A percentile compares a stretch with the other conserved stretches of the same genome.
phyloP scores from a whole-genome alignment of 2,329 filamentous ascomycete genomes.

The Fulvia fulva region DNA sequence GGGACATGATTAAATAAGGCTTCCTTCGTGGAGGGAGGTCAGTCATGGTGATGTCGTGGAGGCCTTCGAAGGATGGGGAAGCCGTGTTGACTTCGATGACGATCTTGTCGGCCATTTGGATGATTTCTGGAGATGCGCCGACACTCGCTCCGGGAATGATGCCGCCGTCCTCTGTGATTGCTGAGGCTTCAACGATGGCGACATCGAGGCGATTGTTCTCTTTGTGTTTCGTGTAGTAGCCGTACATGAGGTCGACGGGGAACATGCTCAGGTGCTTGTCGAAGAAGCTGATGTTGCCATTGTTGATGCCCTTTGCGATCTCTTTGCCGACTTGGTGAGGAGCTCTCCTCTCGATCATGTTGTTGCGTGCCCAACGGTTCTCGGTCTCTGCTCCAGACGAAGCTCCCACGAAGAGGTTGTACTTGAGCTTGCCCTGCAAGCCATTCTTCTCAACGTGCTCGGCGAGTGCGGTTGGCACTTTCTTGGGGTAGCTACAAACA shows the following conservation, averaged over 20 bases:
- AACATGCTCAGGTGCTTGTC: conserved; percentile 95
- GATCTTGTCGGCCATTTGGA: conserved; percentile 90
- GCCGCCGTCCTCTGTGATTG: conserved; percentile 82
- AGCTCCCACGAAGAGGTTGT: conserved; percentile 85
- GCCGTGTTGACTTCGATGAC: conserved; percentile 91
- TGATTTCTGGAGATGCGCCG: conserved; percentile 74
- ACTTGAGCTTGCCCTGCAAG: conserved; percentile 78
- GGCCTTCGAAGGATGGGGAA: conserved; percentile 76
- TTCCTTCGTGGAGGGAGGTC: conserved; percentile 76
- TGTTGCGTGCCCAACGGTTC: conserved; percentile 80
- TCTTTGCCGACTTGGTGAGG: conserved; percentile 89
- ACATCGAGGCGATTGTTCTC: conserved; percentile 73
- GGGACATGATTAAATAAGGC: conserved; percentile 74
- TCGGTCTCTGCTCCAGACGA: conserved; percentile 86
- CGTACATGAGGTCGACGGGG: conserved; percentile 77
- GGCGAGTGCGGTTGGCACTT: conserved; percentile 72
- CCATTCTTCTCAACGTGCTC: conserved; percentile 86
- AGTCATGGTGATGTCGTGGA: conserved; percentile 90
- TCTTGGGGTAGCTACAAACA: background rate
- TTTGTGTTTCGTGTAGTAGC: conserved; percentile 72
- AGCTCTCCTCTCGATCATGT: conserved; percentile 83
- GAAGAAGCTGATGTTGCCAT: conserved; percentile 84
- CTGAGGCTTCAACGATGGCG: conserved; percentile 74
- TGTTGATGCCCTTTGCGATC: conserved; percentile 86
- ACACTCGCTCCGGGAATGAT: conserved; percentile 78